phyloP scores from a whole-genome alignment of 768 basidiomycete genomes.

The Harrya chromipes region DNA sequence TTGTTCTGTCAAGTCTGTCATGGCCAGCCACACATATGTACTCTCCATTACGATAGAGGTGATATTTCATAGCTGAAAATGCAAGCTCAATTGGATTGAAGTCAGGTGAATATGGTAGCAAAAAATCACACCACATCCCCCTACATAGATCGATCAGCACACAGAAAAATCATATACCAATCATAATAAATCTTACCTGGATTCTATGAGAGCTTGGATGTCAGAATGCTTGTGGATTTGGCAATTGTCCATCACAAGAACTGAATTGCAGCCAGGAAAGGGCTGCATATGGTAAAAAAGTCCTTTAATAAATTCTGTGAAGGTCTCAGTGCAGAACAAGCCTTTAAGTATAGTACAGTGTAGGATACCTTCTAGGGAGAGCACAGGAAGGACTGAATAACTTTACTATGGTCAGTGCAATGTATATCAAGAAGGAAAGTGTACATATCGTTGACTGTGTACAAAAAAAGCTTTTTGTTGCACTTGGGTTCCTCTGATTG shows the following conservation, averaged over 20 bases:
- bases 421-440: no score
- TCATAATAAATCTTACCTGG: not conserved
- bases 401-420: not conserved
- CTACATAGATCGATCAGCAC: not conserved
- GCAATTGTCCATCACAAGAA: conserved; percentile 5
- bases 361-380: not conserved
- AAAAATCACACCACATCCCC: not conserved
- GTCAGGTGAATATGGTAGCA: conserved; percentile 1
- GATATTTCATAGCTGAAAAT: not conserved
- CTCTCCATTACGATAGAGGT: not conserved
- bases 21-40: not conserved
- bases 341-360: conserved; percentile 2
- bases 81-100: conserved; percentile 1
- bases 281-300: conserved; percentile 1
- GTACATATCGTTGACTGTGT: not conserved
- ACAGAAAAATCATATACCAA: no score
- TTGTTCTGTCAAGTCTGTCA: not conserved
- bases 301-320: not conserved
- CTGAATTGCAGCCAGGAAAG: not conserved
- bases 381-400: conserved; percentile 1
- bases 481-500: no score
- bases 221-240: conserved; percentile 3
- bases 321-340: not conserved
- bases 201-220: not conserved
- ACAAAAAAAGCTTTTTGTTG: no score